phyloP scores from a whole-genome alignment of 1,284 basidiomycete species.

The Trichosporon sp. region DNA sequence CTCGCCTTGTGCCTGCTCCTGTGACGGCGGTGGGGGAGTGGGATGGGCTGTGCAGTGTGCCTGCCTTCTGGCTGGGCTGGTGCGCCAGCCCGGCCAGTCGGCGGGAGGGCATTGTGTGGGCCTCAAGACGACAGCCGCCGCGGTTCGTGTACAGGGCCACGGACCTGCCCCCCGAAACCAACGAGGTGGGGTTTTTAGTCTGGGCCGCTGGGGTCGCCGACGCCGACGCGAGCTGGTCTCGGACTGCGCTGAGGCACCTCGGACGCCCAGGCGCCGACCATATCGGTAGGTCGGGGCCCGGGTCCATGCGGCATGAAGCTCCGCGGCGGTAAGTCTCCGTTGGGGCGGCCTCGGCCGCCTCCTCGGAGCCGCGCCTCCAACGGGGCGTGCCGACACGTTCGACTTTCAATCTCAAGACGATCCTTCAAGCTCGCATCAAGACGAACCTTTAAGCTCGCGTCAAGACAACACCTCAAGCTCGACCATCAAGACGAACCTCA shows the following conservation, averaged over 20 bases:
- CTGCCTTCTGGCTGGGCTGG: background rate
- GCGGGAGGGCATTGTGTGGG: background rate
- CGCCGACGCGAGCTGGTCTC: background rate
- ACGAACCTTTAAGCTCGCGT: too few species aligned
- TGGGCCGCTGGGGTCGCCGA: background rate
- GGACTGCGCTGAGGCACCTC: background rate
- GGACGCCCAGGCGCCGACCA: background rate
- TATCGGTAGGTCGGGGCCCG: background rate
- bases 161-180: background rate
- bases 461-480: too few species aligned
- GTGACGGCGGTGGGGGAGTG: background rate
- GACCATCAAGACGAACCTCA: too few species aligned
- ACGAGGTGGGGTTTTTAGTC: background rate
- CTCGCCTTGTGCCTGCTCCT: background rate
- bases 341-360: background rate
- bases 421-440: too few species aligned
- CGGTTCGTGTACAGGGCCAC: background rate
- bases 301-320: background rate
- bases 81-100: background rate
- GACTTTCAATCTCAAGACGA: too few species aligned
- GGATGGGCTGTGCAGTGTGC: background rate
- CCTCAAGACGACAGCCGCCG: background rate
- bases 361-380: background rate
- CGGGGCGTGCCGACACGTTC: too few species aligned
- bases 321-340: background rate